phyloP scores from a whole-genome alignment of 192 early-diverging fungal species.

The Rhizoclosmatium globosum region DNA sequence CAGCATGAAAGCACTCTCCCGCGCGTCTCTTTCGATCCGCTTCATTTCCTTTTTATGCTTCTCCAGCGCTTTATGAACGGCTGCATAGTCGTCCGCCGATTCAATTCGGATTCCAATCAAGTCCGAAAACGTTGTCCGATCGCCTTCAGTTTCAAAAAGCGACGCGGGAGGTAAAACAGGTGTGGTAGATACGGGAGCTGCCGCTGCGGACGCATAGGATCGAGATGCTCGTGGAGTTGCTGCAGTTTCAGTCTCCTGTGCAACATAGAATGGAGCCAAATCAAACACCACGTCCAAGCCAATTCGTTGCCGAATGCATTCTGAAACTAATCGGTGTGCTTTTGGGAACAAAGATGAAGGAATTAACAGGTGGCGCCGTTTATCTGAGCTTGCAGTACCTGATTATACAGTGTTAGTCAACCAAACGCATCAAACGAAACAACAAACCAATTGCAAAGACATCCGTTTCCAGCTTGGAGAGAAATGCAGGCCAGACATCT shows the following conservation, averaged over 20 bases:
- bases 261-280: not conserved
- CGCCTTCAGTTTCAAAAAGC: not conserved
- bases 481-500: not conserved
- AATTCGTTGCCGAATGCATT: not conserved
- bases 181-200: not conserved
- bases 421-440: not conserved
- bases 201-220: slow-evolving; percentile 14
- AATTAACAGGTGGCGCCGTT: slow-evolving; percentile 22
- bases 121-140: slow-evolving; percentile 8
- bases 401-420: not conserved
- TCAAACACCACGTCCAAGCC: not conserved
- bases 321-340: not conserved
- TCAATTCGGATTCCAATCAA: slow-evolving; percentile 27
- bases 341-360: not conserved
- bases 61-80: slow-evolving; percentile 22
- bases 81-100: slow-evolving; percentile 21
- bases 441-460: slow-evolving; percentile 28
- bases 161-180: not conserved
- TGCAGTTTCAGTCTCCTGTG: not conserved
- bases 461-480: not conserved
- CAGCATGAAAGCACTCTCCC: not conserved
- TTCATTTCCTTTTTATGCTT: slow-evolving; percentile 28
- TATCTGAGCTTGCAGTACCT: slow-evolving; percentile 23
- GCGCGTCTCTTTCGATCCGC: slow-evolving; percentile 24
- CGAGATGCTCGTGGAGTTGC: not conserved